Conservation (phyloP, 495 filamentous ascomycete genomes). For the Aspergillus nanangensis region DNA sequence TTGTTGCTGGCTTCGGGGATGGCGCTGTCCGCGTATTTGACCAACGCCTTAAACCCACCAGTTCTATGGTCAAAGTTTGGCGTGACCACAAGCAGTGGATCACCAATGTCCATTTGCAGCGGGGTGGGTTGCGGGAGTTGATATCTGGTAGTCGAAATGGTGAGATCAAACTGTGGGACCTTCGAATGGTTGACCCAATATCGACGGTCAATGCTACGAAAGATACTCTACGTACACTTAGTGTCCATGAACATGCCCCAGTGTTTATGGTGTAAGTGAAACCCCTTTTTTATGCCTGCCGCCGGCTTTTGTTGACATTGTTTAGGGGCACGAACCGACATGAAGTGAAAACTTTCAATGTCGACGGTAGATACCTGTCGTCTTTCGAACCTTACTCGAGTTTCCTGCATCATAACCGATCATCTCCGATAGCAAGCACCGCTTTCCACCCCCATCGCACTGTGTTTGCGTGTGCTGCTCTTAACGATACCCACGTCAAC, state of each 20-base stretch:
- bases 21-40: constrained; percentile 96
- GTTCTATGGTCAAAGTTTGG: constrained; percentile 92
- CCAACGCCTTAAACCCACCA: constrained; percentile 71
- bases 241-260: constrained; percentile 93
- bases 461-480: constrained; percentile 75
- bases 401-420: constrained; percentile 75
- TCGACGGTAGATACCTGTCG: constrained; percentile 70
- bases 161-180: constrained; percentile 94
- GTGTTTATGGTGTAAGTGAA: constrained; percentile 88
- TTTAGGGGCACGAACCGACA: constrained; percentile 80
- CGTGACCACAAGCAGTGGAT: constrained; percentile 94
- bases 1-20: constrained; percentile 94
- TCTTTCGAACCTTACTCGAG: constrained; percentile 82
- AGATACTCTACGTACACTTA: constrained; percentile 75
- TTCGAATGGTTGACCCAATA: constrained; percentile 73
- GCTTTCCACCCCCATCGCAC: constrained; percentile 96
- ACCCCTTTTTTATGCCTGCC: background rate
- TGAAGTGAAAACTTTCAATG: constrained; percentile 87
- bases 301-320: background rate
- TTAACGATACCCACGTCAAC: constrained; percentile 46
- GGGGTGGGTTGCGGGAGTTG: constrained; percentile 86
- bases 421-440: constrained; percentile 76
- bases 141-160: constrained; percentile 83
- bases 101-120: constrained; percentile 93
- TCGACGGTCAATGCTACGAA: constrained; percentile 70